Evolutionary conservation across 805 yeast species (phyloP), one percentile per base, ranked within the genome.

Genomic region (Starmerella etchellsii): DNA sequence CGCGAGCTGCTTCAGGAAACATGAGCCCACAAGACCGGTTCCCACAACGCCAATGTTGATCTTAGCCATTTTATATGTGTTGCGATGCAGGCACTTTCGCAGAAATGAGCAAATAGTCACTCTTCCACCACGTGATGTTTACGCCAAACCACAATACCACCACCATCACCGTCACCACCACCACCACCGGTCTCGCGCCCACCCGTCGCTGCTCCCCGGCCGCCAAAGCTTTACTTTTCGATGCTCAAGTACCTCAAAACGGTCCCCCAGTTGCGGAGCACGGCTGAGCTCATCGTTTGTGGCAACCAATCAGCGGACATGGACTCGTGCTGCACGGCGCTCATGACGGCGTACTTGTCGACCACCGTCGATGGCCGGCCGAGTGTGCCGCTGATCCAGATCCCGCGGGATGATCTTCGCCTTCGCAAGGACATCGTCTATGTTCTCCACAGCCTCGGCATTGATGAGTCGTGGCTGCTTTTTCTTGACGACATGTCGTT

Each of bases 1-100:
- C 39, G 71, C 67, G 56, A 88, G 72, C 66, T 88, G 98, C 62
- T 71, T 73, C 60, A 91, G 67, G 66, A 85, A 84, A 38, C 95
- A 82, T 21, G 91, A 71, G 45, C 98, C 98, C 47, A 91, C 97
- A 38, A 88, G 91, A 55, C 98, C 98, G 40, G 96, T 78, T 60
- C 87, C 87, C 45, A 80, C 73, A 53, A 80, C 69, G 27, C 85
- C 87, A 50, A 80, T 62, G 55, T 79, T 78, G 39, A 52, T 44
- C 29, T 45, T 41, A n/a, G 48, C 34, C 37, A 34, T 34, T 10
- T n/a, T n/a, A n/a, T n/a, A n/a, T n/a, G n/a, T n/a, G n/a, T n/a
- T n/a, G 13, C 27, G 11, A 13, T 10, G 36, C 15, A 7, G 14
- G 27, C 14, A 15, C 28, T 6, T 15, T 7, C 15, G 11, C 27